Base-by-base conservation (phyloP, 371 early-diverging fungal genomes). In the Blyttiomyces sp. region DNA sequence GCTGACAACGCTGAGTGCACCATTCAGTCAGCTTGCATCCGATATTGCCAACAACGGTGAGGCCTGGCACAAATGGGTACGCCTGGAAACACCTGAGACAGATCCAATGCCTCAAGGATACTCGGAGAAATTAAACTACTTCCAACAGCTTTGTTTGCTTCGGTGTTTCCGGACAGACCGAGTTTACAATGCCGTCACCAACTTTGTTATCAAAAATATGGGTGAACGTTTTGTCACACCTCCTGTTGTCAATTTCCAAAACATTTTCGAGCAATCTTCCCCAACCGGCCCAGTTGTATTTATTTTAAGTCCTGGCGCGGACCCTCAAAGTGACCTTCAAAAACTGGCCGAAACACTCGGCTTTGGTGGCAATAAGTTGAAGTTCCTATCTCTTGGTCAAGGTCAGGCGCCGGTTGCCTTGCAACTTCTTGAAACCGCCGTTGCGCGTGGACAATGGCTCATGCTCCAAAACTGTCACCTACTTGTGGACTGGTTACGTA, bases 401-500 rank as follows among this genome's bases (percentile, higher is more conserved):
- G 84, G 84, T n/a, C 84, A 84, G 59, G 84, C 77, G 2, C 84
- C 84, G 19, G 79, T 84, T 23, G 84, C 84, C 1, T 54, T 84
- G 26, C 84, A 84, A 61, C 62, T 84, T 23, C 74, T 84, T 3
- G 84, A 84, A 59, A 80, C 80, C 19, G 84, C 84, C 9, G 82
- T 79, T 1, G 69, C 80, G 1, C 59, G 84, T 33, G 84, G 84
- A 0, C 84, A 84, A 61, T 84, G 84, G 84, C 74, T 84, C 31
- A 82, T 84, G 82, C 64, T 84, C 42, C 84, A 84, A 54, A 84
- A 84, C 61, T 84, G 84, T 56, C 84, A 84, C 43, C 58, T 84
- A 48, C 66, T 84, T 2, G 76, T 82, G 1, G 75, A 63, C 9
- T 84, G 84, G 84, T 62, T 84, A 31, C 72, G 80, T 2, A 69